Evolutionary conservation across 2,329 filamentous ascomycete species (phyloP).

Genomic region (Sarocladiaceae sp.): DNA sequence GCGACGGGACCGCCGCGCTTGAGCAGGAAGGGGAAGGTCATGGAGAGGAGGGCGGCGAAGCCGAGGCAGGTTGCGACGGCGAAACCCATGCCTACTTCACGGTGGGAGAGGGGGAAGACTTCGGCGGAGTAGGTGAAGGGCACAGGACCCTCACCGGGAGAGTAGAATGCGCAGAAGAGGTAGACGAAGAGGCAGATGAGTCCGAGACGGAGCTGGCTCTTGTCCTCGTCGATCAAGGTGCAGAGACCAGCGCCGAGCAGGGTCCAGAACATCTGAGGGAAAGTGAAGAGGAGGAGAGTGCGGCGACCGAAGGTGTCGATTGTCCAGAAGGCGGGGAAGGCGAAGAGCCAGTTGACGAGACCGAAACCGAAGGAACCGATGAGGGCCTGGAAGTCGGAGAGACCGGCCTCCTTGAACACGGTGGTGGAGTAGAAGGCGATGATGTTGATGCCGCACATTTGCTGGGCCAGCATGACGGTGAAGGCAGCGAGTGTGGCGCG

Average conservation of each 20-base stretch:
- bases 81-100: conserved; percentile 61
- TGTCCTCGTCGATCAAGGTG: conserved; percentile 27
- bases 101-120: conserved; percentile 59
- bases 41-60: conserved; percentile 45
- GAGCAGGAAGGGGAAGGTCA: conserved; percentile 49
- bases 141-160: conserved; percentile 59
- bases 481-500: conserved; percentile 72
- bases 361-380: conserved; percentile 44
- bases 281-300: conserved; percentile 58
- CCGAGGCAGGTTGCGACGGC: conserved; percentile 58
- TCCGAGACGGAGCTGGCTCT: conserved; percentile 40
- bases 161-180: conserved; percentile 62
- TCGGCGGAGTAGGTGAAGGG: conserved; percentile 61
- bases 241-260: conserved; percentile 40
- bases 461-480: conserved; percentile 75
- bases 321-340: conserved; percentile 62
- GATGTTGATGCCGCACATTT: conserved; percentile 67
- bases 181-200: conserved; percentile 60
- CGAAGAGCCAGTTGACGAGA: conserved; percentile 60
- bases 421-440: conserved; percentile 71
- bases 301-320: conserved; percentile 65
- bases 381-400: conserved; percentile 47
- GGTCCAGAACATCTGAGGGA: conserved; percentile 61
- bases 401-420: conserved; percentile 54
- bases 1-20: conserved; percentile 26